Base-by-base conservation (phyloP, 305 asterid species). In the Lippia alba region DNA sequence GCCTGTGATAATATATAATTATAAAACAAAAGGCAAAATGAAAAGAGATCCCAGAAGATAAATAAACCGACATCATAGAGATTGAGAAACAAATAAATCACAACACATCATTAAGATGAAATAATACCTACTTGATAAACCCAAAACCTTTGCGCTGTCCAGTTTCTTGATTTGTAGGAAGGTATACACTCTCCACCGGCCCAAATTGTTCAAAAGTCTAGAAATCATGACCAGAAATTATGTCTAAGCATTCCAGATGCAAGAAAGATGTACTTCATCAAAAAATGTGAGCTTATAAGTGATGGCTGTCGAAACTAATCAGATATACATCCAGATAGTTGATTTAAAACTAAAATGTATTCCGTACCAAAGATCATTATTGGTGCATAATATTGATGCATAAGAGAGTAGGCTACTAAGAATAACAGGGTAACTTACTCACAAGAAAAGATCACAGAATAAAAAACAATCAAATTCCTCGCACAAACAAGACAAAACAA, bases 141-240 rank as follows among this genome's bases (percentile, higher is more conserved):
- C 99, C 99, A 76, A 94, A 94, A 74, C 99, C 99, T 87, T 94
- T 91, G 90, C 99, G 91, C 68, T 91, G 97, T 61, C 97, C 99
- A 7, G 99, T 89, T 80, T 94, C 97, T 39, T 97, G 96, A 78
- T 94, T 97, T 4, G 96, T 90, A 49, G 99, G 99, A 39, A 94
- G 90, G 80, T 94, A 97, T 70, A 94, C 97, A 70, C 89, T 95
- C 86, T 94, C 99, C 56, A 94, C 97, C 30, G 95, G 92, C 56
- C 99, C 99, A 87, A 94, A 94, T 18, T 97, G 91, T 88, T 91
- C 99, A 75, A 94, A 94, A 74, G 91, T 91, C 99, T 94, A 56
- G 34, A 70, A 18, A 76, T 1, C 30, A 63, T 15, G n/a, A 24
- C 30, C 10, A 51, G 9, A 56, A 41, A 20, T 7, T 54, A 41